phyloP scores from a whole-genome alignment of 257 asterid species.

The Coffea eugenioides region DNA sequence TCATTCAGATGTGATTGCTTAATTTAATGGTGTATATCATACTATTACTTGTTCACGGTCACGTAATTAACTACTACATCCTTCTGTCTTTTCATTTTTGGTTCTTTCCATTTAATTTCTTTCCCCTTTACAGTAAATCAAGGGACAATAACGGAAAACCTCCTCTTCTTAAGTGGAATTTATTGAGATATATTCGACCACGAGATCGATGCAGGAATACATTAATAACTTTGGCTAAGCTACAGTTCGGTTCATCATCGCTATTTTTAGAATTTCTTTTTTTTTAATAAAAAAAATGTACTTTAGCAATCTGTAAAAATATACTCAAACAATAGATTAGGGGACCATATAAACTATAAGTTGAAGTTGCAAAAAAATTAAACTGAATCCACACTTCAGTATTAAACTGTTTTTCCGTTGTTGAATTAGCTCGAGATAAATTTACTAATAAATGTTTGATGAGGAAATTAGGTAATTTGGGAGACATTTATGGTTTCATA shows the following conservation, averaged over 20 bases:
- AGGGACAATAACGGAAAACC: background rate
- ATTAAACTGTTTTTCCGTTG: too few relatives aligned
- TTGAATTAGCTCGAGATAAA: too few relatives aligned
- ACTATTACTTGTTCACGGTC: background rate
- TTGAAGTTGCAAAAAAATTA: background rate
- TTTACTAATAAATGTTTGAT: too few relatives aligned
- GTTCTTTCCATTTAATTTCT: background rate
- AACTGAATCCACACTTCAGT: too few relatives aligned
- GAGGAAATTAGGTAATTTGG: background rate
- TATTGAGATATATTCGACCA: too few relatives aligned
- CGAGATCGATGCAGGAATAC: too few relatives aligned
- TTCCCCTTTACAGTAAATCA: background rate
- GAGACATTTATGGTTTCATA: too few relatives aligned
- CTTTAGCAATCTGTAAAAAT: too few relatives aligned
- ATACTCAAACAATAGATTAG: background rate
- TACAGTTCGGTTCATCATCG: too few relatives aligned
- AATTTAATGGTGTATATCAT: background rate
- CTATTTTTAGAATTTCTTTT: too few relatives aligned
- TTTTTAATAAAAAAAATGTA: too few relatives aligned
- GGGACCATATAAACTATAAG: background rate
- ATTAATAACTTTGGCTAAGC: background rate
- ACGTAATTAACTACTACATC: background rate
- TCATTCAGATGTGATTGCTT: constrained; percentile 6
- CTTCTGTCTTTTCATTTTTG: background rate
- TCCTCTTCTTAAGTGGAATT: too few relatives aligned